Percentiles rank a stretch among this genome's conserved stretches.
phyloP scores from a whole-genome alignment of 192 early-diverging fungal genomes.

The Allomyces arbusculus region DNA sequence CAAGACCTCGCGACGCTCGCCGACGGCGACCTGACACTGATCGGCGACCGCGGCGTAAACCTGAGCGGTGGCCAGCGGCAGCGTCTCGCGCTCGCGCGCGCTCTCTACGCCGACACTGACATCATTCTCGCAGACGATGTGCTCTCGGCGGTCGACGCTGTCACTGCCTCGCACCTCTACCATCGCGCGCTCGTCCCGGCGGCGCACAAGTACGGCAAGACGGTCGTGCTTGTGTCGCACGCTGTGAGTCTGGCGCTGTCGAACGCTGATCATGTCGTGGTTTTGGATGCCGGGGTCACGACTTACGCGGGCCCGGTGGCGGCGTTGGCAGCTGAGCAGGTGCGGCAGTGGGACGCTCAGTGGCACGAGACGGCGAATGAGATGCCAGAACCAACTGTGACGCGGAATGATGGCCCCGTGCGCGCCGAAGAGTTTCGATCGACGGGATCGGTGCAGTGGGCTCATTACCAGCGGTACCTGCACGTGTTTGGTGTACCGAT shows the following conservation, averaged over 20 bases:
- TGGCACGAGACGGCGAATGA: not conserved
- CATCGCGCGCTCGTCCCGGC: constrained; percentile 16
- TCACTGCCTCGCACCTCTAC: constrained; percentile 23
- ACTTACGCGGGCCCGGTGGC: not conserved
- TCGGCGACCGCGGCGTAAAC: constrained; percentile 44
- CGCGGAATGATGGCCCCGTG: not conserved
- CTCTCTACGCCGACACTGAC: constrained; percentile 45
- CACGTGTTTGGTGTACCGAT: not conserved
- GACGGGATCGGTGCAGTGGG: not conserved
- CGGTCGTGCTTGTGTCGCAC: not conserved
- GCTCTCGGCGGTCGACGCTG: constrained; percentile 33
- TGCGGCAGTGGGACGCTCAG: not conserved
- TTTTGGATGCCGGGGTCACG: not conserved
- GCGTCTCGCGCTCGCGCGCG: constrained; percentile 57
- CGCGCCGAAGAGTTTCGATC: not conserved
- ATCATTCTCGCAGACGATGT: constrained; percentile 67
- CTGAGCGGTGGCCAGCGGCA: constrained; percentile 56
- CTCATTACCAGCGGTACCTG: constrained; percentile 1
- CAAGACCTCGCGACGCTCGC: constrained; percentile 40
- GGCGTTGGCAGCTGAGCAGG: not conserved
- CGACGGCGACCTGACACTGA: constrained; percentile 45
- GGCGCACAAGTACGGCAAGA: constrained; percentile 4
- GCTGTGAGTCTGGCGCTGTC: not conserved
- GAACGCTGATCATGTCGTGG: not conserved
- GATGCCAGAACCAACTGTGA: not conserved